A percentile compares a stretch with the other conserved stretches of the same genome.
phyloP scores from a whole-genome alignment of 2,329 filamentous ascomycete species.

The Arthrobotrys sinensis region DNA sequence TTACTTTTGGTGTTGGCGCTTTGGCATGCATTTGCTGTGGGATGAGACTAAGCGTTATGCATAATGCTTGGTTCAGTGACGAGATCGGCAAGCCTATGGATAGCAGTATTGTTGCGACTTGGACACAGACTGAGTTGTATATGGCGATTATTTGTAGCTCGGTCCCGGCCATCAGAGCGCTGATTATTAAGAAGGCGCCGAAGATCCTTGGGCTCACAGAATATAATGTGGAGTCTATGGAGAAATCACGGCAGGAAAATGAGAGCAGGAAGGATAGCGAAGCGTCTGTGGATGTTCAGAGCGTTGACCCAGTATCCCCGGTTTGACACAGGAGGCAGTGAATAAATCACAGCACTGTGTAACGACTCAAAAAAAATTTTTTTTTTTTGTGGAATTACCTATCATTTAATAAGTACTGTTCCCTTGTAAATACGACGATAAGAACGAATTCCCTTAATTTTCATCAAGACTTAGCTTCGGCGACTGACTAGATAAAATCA shows the following conservation, averaged over 20 bases:
- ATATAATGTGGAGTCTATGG: not conserved
- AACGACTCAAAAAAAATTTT: too few species aligned
- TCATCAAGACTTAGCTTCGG: too few species aligned
- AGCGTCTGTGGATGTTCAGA: constrained; percentile 1
- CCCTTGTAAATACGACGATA: too few species aligned
- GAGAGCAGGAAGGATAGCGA: not conserved
- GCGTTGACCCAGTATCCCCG: not conserved
- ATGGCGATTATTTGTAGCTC: constrained; percentile 41
- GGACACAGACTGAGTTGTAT: constrained; percentile 35
- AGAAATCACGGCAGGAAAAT: constrained; percentile 8
- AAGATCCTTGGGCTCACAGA: constrained; percentile 23
- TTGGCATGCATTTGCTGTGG: constrained; percentile 37
- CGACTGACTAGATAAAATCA: too few species aligned
- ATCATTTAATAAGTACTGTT: too few species aligned
- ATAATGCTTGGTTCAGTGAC: constrained; percentile 17
- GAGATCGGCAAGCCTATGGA: constrained; percentile 28
- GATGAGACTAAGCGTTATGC: constrained; percentile 26
- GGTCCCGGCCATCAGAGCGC: constrained; percentile 24
- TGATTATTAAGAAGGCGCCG: constrained; percentile 37
- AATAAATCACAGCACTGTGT: too few species aligned
- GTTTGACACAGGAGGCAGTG: not conserved
- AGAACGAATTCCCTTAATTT: too few species aligned
- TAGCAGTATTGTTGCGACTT: constrained; percentile 37
- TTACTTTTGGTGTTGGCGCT: constrained; percentile 35
- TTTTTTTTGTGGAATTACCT: too few species aligned